Percentiles rank a stretch among this genome's conserved stretches.
Evolutionary conservation across 176 grass and related monocot species (phyloP).

Genomic region (Triticum timopheevii): DNA sequence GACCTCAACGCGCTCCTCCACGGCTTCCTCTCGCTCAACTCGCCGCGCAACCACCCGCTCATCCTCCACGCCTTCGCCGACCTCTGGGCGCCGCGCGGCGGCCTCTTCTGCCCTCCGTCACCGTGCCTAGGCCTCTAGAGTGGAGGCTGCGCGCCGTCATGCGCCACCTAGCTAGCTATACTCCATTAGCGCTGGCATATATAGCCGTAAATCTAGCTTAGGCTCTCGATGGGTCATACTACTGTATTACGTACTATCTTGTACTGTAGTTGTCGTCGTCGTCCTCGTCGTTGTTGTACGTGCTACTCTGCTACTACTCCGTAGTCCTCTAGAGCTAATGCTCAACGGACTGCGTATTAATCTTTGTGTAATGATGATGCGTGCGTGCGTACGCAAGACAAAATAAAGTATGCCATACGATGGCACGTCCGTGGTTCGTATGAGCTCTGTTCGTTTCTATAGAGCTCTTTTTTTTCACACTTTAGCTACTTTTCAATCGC

Average conservation of each 20-base stretch:
- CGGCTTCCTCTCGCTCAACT: constrained; percentile 82
- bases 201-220: not conserved
- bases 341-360: too few relatives aligned
- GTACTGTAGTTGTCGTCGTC: too few relatives aligned
- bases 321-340: not conserved
- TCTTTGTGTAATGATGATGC: too few relatives aligned
- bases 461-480: too few relatives aligned
- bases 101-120: constrained; percentile 54
- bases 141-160: not conserved
- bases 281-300: not conserved
- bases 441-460: not conserved
- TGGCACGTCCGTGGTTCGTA: not conserved
- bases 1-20: constrained; percentile 83
- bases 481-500: too few relatives aligned
- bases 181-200: not conserved
- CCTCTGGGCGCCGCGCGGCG: constrained; percentile 53
- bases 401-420: too few relatives aligned
- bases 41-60: constrained; percentile 68
- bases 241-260: too few relatives aligned
- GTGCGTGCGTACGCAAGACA: too few relatives aligned
- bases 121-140: constrained; percentile 40
- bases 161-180: not conserved
- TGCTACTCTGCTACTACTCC: not conserved
- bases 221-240: not conserved
- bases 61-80: constrained; percentile 88